A percentile compares a stretch with the other conserved stretches of the same genome.
phyloP scores from a whole-genome alignment of 106 monocot species.

The Dendrobium officinale region DNA sequence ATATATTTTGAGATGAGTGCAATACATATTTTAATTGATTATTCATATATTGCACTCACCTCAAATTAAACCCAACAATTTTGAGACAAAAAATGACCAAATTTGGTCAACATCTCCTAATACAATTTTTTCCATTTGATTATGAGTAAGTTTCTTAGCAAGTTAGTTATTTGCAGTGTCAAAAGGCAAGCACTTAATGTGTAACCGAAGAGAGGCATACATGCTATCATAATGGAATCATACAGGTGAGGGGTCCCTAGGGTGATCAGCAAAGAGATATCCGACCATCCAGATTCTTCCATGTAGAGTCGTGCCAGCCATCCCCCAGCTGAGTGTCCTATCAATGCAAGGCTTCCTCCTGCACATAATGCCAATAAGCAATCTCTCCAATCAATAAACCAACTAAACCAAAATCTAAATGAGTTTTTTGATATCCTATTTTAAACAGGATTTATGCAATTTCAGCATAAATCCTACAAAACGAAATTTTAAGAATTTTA shows the following conservation, averaged over 20 bases:
- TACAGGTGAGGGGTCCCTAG: conserved; percentile 92
- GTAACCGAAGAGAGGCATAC: not conserved
- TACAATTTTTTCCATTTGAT: too few species aligned
- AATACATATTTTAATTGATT: too few species aligned
- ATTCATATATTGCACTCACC: too few species aligned
- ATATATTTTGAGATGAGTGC: too few species aligned
- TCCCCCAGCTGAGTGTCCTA: conserved; percentile 93
- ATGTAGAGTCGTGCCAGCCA: conserved; percentile 86
- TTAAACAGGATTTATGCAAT: too few species aligned
- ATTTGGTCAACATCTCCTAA: too few species aligned
- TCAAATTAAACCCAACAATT: too few species aligned
- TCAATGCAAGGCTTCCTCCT: conserved; percentile 52
- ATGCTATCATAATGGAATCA: conserved; percentile 10
- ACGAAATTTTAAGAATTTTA: too few species aligned
- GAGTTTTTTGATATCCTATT: too few species aligned
- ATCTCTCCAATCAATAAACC: not conserved
- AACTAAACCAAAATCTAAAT: not conserved
- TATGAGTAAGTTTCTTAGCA: too few species aligned
- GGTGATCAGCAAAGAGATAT: conserved; percentile 62
- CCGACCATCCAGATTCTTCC: conserved; percentile 48
- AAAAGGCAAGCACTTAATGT: not conserved
- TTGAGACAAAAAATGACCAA: too few species aligned
- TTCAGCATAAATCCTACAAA: too few species aligned
- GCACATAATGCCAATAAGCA: not conserved
- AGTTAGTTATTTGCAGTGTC: not conserved